These are phyloP conservation scores for Aotearoamyces nothofagi DNA, from an alignment of 2,329 filamentous ascomycete species.

Conservation along the genomic window DNA sequence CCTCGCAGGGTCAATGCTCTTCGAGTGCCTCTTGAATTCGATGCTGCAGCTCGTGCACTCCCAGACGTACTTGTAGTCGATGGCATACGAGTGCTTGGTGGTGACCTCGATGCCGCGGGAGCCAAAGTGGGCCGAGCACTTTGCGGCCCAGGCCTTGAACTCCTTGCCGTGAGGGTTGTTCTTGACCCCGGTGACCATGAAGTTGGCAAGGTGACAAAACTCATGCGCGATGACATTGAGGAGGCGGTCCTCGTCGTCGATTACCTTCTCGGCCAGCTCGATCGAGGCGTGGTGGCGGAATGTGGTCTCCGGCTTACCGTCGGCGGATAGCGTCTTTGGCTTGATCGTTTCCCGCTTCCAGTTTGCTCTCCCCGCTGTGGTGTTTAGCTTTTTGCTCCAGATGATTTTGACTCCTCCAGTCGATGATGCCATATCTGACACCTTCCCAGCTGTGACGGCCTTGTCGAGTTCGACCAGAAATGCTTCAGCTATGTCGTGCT, in stretches of 20 bases:
- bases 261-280: conserved; percentile 79
- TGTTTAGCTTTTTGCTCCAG: conserved; percentile 68
- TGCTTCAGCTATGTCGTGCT: conserved; percentile 42
- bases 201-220: conserved; percentile 87
- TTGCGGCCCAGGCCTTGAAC: conserved; percentile 62
- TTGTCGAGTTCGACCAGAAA: conserved; percentile 59
- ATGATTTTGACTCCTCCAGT: conserved; percentile 58
- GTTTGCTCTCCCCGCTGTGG: conserved; percentile 62
- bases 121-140: conserved; percentile 39
- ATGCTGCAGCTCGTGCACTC: conserved; percentile 51
- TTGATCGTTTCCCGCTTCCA: conserved; percentile 47
- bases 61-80: conserved; percentile 90
- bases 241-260: conserved; percentile 61
- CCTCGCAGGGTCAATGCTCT: conserved; percentile 59
- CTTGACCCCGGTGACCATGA: conserved; percentile 65
- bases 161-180: conserved; percentile 69
- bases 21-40: conserved; percentile 73
- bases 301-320: conserved; percentile 1
- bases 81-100: conserved; percentile 79
- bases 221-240: conserved; percentile 92
- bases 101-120: conserved; percentile 60
- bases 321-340: conserved; percentile 12
- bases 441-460: conserved; percentile 42
- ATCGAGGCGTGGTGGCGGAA: conserved; percentile 56
- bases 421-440: conserved; percentile 38